These are phyloP conservation scores for Gryganskiella cystojenkinii DNA, from an alignment of 192 early-diverging fungal species.

Conservation along the genomic window DNA sequence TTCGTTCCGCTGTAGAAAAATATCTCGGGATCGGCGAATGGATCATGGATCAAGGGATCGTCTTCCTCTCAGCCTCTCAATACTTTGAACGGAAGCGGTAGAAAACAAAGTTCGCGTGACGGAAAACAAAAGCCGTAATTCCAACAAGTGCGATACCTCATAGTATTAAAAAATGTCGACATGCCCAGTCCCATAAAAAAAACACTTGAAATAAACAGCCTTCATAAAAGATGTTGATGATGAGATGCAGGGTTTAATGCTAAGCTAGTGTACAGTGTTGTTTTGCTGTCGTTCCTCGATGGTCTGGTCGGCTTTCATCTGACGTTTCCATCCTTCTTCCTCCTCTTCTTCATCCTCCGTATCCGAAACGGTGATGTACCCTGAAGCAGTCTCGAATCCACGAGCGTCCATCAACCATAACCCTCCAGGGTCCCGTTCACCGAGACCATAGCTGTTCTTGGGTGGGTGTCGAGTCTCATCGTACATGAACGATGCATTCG, in stretches of 20 bases:
- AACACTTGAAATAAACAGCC: too few relatives aligned
- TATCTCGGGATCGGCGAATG: conserved; percentile 64
- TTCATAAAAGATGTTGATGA: too few relatives aligned
- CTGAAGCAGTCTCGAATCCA: conserved; percentile 1
- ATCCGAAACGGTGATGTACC: conserved; percentile 44
- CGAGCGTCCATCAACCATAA: conserved; percentile 22
- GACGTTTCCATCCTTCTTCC: conserved; percentile 21
- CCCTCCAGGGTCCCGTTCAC: conserved; percentile 32
- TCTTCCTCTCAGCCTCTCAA: conserved; percentile 50
- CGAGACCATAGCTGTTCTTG: conserved; percentile 30
- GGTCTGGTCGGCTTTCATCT: conserved; percentile 25
- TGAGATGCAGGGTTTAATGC: too few relatives aligned
- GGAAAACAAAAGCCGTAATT: background rate
- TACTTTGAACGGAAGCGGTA: conserved; percentile 60
- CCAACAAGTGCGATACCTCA: background rate
- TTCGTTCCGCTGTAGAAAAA: conserved; percentile 55
- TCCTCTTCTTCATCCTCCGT: conserved; percentile 45
- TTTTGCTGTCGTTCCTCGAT: background rate
- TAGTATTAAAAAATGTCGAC: background rate
- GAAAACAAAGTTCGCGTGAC: background rate
- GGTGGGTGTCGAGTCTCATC: conserved; percentile 7
- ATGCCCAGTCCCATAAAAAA: too few relatives aligned
- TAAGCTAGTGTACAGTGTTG: background rate
- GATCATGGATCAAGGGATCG: conserved; percentile 56
- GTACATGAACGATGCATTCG: conserved; percentile 19